phyloP scores from a whole-genome alignment of 192 early-diverging fungal genomes.

The Rhizophlyctis rosea region DNA sequence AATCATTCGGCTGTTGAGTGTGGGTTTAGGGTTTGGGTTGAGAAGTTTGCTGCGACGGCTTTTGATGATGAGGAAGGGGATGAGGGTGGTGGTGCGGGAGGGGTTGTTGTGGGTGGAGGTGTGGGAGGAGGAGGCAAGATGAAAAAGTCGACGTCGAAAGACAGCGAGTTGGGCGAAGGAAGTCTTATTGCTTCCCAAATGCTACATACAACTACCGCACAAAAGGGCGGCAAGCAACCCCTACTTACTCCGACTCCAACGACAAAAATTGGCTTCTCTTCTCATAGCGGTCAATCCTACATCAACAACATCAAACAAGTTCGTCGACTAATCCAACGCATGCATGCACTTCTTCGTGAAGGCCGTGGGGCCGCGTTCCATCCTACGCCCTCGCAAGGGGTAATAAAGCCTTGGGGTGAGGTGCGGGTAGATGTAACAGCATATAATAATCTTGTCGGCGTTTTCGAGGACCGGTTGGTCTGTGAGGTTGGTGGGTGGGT shows the following conservation, averaged over 20 bases:
- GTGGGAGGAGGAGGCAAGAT: not conserved
- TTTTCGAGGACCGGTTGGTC: slow-evolving; percentile 40
- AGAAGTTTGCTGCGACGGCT: slow-evolving; percentile 37
- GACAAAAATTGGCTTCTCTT: slow-evolving; percentile 47
- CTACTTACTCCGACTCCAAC: slow-evolving; percentile 22
- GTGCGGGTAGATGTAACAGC: slow-evolving; percentile 38
- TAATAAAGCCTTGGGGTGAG: slow-evolving; percentile 40
- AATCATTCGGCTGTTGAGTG: slow-evolving; percentile 42
- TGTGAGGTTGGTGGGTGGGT: slow-evolving; percentile 41
- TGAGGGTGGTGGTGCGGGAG: not conserved
- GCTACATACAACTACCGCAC: not conserved
- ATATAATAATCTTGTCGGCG: slow-evolving; percentile 51
- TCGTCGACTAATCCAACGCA: slow-evolving; percentile 33
- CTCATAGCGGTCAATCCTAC: slow-evolving; percentile 41
- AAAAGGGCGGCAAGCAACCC: not conserved
- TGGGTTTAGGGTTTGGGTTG: slow-evolving; percentile 36
- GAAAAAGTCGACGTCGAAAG: slow-evolving; percentile 5
- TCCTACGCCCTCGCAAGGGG: slow-evolving; percentile 32
- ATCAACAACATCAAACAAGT: slow-evolving; percentile 40
- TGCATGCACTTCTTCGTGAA: slow-evolving; percentile 44
- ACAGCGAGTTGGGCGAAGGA: not conserved
- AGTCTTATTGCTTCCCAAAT: not conserved
- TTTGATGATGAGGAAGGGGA: slow-evolving; percentile 25
- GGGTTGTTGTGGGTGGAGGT: slow-evolving; percentile 2
- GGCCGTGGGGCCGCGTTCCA: slow-evolving; percentile 53